Conservation (phyloP, 2,329 filamentous ascomycete species). For the Metarhizium rileyi region DNA sequence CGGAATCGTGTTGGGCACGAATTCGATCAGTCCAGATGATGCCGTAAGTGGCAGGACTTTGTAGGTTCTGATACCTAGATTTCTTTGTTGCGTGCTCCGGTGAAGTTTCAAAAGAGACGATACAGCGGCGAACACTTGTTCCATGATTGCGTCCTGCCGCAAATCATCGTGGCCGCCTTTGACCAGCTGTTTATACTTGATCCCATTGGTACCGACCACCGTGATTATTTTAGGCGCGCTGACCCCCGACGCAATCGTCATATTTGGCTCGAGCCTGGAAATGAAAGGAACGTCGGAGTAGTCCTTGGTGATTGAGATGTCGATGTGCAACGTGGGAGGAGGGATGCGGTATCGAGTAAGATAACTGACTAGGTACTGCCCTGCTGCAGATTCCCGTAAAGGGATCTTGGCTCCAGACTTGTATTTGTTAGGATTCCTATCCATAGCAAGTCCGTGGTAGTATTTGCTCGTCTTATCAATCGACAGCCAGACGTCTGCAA, state of each 20-base stretch:
- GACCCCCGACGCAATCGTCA: slow-evolving; percentile 80
- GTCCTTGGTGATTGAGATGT: slow-evolving; percentile 60
- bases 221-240: slow-evolving; percentile 93
- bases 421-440: slow-evolving; percentile 53
- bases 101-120: slow-evolving; percentile 83
- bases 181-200: slow-evolving; percentile 78
- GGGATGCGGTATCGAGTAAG: slow-evolving; percentile 63
- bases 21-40: slow-evolving; percentile 87
- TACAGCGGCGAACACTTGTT: slow-evolving; percentile 96
- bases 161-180: slow-evolving; percentile 96
- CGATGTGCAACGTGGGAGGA: slow-evolving; percentile 80
- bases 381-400: slow-evolving; percentile 54
- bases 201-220: slow-evolving; percentile 66
- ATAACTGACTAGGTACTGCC: slow-evolving; percentile 50
- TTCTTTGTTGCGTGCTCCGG: slow-evolving; percentile 75
- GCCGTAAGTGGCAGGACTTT: slow-evolving; percentile 87
- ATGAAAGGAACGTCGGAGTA: slow-evolving; percentile 74
- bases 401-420: slow-evolving; percentile 57
- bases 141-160: slow-evolving; percentile 96
- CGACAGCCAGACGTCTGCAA: slow-evolving; percentile 52
- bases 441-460: slow-evolving; percentile 55
- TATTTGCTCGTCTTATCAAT: slow-evolving; percentile 65
- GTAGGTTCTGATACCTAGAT: slow-evolving; percentile 88
- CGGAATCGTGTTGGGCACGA: slow-evolving; percentile 86
- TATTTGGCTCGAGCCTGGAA: slow-evolving; percentile 58